Evolutionary conservation across 345 rosid species (phyloP).

Genomic region (Acer negundo): DNA sequence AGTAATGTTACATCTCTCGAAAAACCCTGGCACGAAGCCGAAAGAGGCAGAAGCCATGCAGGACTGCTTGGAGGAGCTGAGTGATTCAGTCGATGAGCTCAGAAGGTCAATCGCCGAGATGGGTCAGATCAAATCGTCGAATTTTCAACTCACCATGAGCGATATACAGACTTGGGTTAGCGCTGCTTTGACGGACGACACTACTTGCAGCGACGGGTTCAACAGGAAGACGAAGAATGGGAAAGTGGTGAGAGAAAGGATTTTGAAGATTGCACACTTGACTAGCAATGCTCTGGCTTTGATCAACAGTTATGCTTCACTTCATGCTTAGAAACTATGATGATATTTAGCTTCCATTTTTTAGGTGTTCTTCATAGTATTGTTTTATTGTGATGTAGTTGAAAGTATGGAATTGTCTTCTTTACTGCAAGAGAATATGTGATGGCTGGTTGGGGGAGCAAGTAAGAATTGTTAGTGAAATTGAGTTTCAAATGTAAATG

Average conservation of each 20-base stretch:
- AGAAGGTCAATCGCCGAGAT: constrained; percentile 59
- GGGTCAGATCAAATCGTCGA: constrained; percentile 31
- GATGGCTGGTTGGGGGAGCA: neutral
- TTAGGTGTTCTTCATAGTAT: neutral
- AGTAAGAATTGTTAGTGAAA: neutral
- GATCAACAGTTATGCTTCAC: constrained; percentile 58
- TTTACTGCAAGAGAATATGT: neutral
- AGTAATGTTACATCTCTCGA: constrained; percentile 49
- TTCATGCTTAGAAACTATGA: constrained; percentile 33
- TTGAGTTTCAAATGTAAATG: neutral
- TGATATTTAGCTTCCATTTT: neutral
- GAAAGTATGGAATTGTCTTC: neutral
- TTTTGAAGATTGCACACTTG: constrained; percentile 51
- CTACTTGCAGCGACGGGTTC: constrained; percentile 76
- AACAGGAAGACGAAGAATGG: constrained; percentile 43
- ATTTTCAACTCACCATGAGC: constrained; percentile 42
- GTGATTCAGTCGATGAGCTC: constrained; percentile 57
- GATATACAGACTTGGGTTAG: constrained; percentile 82
- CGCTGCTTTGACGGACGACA: constrained; percentile 72
- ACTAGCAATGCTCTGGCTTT: constrained; percentile 83
- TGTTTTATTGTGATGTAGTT: neutral
- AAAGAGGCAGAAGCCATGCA: constrained; percentile 55
- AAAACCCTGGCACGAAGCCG: constrained; percentile 39
- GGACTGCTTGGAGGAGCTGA: constrained; percentile 70
- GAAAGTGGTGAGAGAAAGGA: constrained; percentile 40